Percentiles rank a stretch among this genome's conserved stretches.
Evolutionary conservation across 2,329 filamentous ascomycete species (phyloP).

Genomic region (Paracorniculantispora psalliotae): DNA sequence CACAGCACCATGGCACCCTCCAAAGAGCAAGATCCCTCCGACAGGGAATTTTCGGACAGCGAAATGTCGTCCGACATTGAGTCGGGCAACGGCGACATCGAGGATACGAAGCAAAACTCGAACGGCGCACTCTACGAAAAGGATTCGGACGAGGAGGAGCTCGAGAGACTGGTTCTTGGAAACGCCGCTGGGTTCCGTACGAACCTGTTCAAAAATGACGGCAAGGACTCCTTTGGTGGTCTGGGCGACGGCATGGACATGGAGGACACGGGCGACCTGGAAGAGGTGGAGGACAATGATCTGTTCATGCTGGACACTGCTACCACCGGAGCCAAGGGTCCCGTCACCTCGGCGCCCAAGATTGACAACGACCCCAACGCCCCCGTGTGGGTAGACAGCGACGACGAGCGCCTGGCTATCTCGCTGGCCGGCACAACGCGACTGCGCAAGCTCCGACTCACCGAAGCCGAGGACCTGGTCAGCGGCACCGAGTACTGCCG

Average conservation of each 20-base stretch:
- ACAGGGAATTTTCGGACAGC: slow-evolving; percentile 25
- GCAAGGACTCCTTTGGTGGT: slow-evolving; percentile 29
- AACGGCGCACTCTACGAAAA: slow-evolving; percentile 48
- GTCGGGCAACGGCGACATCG: slow-evolving; percentile 24
- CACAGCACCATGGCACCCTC: slow-evolving; percentile 27
- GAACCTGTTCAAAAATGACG: slow-evolving; percentile 55
- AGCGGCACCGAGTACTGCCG: slow-evolving; percentile 80
- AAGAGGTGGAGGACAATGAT: slow-evolving; percentile 67
- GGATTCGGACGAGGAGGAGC: slow-evolving; percentile 76
- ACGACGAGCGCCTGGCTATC: slow-evolving; percentile 81
- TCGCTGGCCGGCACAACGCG: slow-evolving; percentile 73
- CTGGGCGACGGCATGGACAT: slow-evolving; percentile 33
- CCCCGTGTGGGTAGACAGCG: slow-evolving; percentile 87
- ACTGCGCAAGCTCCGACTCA: slow-evolving; percentile 75
- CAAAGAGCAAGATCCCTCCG: slow-evolving; percentile 27
- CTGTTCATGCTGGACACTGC: slow-evolving; percentile 80
- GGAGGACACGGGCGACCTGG: slow-evolving; percentile 49
- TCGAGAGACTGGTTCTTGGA: slow-evolving; percentile 85
- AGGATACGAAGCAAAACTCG: slow-evolving; percentile 20
- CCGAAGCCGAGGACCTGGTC: slow-evolving; percentile 79
- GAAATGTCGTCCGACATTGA: slow-evolving; percentile 15
- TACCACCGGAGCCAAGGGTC: slow-evolving; percentile 35
- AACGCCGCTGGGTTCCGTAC: slow-evolving; percentile 77
- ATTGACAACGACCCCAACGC: slow-evolving; percentile 31
- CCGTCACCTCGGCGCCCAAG: slow-evolving; percentile 19